Percentiles rank a stretch among this genome's conserved stretches.
These are phyloP conservation scores for Hypoxylon subgilvum DNA, from an alignment of 495 filamentous ascomycete species.

Conservation along the genomic window DNA sequence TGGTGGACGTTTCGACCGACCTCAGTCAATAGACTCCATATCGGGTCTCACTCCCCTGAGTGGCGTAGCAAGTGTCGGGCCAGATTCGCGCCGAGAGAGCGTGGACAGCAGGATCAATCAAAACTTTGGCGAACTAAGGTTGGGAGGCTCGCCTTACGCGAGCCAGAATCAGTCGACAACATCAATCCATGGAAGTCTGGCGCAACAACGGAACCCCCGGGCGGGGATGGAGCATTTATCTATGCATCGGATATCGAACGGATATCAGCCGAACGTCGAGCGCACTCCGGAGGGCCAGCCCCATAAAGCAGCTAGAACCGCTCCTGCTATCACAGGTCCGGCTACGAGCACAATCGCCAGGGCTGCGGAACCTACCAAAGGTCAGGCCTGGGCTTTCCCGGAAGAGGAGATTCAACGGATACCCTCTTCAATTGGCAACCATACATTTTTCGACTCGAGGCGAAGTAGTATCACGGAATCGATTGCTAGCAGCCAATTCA, in stretches of 20 bases:
- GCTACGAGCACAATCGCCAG: slow-evolving; percentile 78
- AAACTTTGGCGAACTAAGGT: slow-evolving; percentile 69
- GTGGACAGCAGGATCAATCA: slow-evolving; percentile 79
- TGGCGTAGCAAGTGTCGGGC: slow-evolving; percentile 32
- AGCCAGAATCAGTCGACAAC: slow-evolving; percentile 79
- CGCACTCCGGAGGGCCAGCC: slow-evolving; percentile 58
- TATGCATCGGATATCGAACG: slow-evolving; percentile 66
- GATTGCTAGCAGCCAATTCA: slow-evolving; percentile 74
- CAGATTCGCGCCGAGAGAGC: slow-evolving; percentile 71
- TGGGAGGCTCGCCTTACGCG: slow-evolving; percentile 72
- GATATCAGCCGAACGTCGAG: slow-evolving; percentile 62
- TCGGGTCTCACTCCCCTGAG: slow-evolving; percentile 13
- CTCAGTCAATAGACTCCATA: slow-evolving; percentile 54
- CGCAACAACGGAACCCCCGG: slow-evolving; percentile 60
- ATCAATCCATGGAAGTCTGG: slow-evolving; percentile 65
- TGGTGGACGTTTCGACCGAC: slow-evolving; percentile 52
- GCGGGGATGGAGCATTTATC: slow-evolving; percentile 48
- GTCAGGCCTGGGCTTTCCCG: slow-evolving; percentile 82
- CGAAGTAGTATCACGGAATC: slow-evolving; percentile 77
- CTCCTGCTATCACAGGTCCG: slow-evolving; percentile 77
- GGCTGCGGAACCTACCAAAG: slow-evolving; percentile 79
- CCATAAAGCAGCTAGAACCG: slow-evolving; percentile 63
- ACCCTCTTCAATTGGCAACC: slow-evolving; percentile 50
- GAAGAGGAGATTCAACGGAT: slow-evolving; percentile 68
- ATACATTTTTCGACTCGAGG: slow-evolving; percentile 67